Evolutionary conservation across 1,139 yeast species (phyloP), one percentile per base, ranked within the genome.

Genomic region (Protomyces gravidus): DNA sequence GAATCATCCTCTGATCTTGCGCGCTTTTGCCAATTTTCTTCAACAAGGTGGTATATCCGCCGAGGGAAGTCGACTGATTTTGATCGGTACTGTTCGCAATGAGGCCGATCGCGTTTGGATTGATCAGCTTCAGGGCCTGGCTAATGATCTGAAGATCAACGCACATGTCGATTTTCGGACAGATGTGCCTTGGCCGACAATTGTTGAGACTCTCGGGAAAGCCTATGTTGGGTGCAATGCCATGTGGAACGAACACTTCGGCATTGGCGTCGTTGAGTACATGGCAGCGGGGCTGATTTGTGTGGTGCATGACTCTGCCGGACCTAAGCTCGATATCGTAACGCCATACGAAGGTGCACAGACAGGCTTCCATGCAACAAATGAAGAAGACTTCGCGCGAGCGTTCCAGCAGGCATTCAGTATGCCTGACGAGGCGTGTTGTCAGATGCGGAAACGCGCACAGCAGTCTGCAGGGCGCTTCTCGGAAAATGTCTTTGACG

Each of bases 241-340:
- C 27, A 94, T 94, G 99, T 94, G 98, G 98, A 92, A 94, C 72
- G 99, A 94, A 74, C 99, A 94, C 74, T 94, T 94, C 70, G 99
- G 99, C 19, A 94, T 94, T 69, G 95, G 96, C 1, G 94, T 92
- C 5, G 98, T 92, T 6, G 99, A 94, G 72, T 90, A 90, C 69
- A 78, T 87, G 75, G 85, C 94, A 1, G 81, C 88, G 59, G 97
- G 97, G 0, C 79, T 86, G 21, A 81, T 92, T 19, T 97, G 98
- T 0, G 75, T 94, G 2, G 92, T 83, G 2, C 98, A 94, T 72
- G 95, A 95, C 3, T 86, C 95, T 55, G 95, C 96, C 0, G 99
- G 99, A 0, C 99, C 99, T 11, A 76, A 81, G 59, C 75, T 85
- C 63, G 99, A 94, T 71, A 92, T 94, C 63, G 92, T 88, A 7